Evolutionary conservation across 2,329 filamentous ascomycete species (phyloP).

Genomic region (Pestalotiopsis sp.): DNA sequence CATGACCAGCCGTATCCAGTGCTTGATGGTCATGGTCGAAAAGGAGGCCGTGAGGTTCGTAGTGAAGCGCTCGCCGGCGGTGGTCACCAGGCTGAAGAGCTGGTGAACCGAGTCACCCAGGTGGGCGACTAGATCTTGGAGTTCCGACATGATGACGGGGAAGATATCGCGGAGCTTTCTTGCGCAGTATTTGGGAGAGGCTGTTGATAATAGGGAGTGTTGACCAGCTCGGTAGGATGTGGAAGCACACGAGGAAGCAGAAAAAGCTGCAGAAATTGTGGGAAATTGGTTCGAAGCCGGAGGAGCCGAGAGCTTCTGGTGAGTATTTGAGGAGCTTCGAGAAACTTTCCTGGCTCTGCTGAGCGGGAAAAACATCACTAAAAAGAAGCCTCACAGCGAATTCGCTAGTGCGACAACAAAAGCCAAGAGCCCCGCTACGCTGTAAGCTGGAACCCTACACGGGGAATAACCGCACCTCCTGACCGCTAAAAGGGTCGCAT

Average conservation of each 20-base stretch:
- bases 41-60: conserved; percentile 56
- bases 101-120: conserved; percentile 30
- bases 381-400: not conserved
- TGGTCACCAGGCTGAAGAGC: conserved; percentile 28
- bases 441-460: not conserved
- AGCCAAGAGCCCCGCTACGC: not conserved
- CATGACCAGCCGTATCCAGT: conserved; percentile 70
- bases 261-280: conserved; percentile 2
- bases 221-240: not conserved
- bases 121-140: conserved; percentile 31
- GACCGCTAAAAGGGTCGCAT: not conserved
- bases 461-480: not conserved
- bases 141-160: conserved; percentile 31
- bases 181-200: not conserved
- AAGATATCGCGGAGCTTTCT: not conserved
- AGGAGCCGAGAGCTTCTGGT: not conserved
- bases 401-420: not conserved
- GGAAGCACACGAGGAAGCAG: not conserved
- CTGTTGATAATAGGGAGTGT: not conserved
- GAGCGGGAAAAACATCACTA: conserved; percentile 4
- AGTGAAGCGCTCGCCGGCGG: conserved; percentile 36
- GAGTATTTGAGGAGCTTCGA: not conserved
- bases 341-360: not conserved
- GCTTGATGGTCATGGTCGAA: conserved; percentile 51
- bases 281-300: not conserved